Conservation (phyloP, 306 rosid genomes). For the Glycine latifolia region DNA sequence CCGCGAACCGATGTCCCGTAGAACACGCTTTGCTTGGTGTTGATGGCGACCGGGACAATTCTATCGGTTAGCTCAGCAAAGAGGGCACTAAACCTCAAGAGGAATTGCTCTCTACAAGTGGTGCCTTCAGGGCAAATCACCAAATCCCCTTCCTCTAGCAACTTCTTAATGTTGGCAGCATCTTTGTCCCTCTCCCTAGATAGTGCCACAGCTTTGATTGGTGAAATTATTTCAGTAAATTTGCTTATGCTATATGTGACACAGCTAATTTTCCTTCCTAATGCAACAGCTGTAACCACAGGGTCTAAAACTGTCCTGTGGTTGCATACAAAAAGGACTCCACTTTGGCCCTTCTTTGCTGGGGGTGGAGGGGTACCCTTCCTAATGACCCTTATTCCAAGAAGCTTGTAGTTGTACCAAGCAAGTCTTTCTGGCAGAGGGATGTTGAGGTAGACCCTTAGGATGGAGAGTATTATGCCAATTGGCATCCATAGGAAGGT, state of each 20-base stretch:
- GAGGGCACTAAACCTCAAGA: slow-evolving; percentile 84
- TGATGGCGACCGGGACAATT: slow-evolving; percentile 88
- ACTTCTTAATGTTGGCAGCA: slow-evolving; percentile 70
- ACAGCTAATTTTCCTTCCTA: slow-evolving; percentile 85
- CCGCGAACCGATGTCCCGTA: slow-evolving; percentile 80
- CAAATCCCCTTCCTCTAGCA: slow-evolving; percentile 86
- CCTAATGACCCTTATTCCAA: slow-evolving; percentile 66
- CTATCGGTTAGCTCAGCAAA: slow-evolving; percentile 84
- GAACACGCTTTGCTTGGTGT: slow-evolving; percentile 81
- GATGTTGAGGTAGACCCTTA: slow-evolving; percentile 77
- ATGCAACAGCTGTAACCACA: slow-evolving; percentile 70
- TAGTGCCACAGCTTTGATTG: slow-evolving; percentile 81
- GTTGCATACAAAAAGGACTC: slow-evolving; percentile 84
- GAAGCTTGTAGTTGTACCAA: slow-evolving; percentile 68
- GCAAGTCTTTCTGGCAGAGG: slow-evolving; percentile 78
- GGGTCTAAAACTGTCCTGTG: slow-evolving; percentile 91
- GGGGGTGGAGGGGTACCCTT: slow-evolving; percentile 93
- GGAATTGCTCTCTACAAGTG: slow-evolving; percentile 85
- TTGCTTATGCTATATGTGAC: slow-evolving; percentile 95
- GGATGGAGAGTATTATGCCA: slow-evolving; percentile 67
- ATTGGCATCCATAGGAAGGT: slow-evolving; percentile 88
- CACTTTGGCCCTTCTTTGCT: slow-evolving; percentile 74
- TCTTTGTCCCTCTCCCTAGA: slow-evolving; percentile 85
- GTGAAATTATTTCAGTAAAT: slow-evolving; percentile 76
- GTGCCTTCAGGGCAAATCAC: slow-evolving; percentile 96